Evolutionary conservation across 768 basidiomycete genomes (phyloP).

Genomic region (Leccinum truebloodii): DNA sequence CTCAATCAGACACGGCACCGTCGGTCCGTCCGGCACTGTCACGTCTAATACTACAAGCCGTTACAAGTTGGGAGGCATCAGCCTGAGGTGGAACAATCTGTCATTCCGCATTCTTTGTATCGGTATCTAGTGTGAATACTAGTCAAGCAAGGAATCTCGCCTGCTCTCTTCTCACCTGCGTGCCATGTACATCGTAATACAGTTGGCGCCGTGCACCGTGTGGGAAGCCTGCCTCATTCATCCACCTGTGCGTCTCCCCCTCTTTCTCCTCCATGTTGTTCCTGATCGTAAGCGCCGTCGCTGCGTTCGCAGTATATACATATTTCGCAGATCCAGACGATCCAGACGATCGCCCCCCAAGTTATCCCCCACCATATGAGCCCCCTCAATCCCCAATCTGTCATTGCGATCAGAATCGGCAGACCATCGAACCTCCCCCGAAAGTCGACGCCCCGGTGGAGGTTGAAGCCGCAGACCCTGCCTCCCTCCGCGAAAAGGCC

Average conservation of each 20-base stretch:
- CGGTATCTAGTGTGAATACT: slow-evolving; percentile 1
- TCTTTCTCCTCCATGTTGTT: slow-evolving; percentile 13
- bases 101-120: slow-evolving; percentile 11
- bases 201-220: neutral
- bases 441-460: neutral
- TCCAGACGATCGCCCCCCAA: slow-evolving; percentile 7
- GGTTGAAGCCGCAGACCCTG: slow-evolving; percentile 40
- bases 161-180: neutral
- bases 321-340: slow-evolving; percentile 5
- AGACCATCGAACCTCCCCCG: neutral
- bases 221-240: neutral
- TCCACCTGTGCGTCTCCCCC: neutral
- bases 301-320: slow-evolving; percentile 7
- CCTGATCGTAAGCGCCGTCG: slow-evolving; percentile 12
- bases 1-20: too few species aligned
- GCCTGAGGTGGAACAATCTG: neutral
- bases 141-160: neutral
- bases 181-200: neutral
- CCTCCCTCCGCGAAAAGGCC: slow-evolving; percentile 68
- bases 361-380: neutral
- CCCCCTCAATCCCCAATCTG: neutral
- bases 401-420: slow-evolving; percentile 8
- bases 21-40: too few species aligned
- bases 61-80: too few species aligned
- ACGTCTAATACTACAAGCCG: too few species aligned